These are phyloP conservation scores for Sarcodon sp. DNA, from an alignment of 768 basidiomycete species.

Conservation along the genomic window DNA sequence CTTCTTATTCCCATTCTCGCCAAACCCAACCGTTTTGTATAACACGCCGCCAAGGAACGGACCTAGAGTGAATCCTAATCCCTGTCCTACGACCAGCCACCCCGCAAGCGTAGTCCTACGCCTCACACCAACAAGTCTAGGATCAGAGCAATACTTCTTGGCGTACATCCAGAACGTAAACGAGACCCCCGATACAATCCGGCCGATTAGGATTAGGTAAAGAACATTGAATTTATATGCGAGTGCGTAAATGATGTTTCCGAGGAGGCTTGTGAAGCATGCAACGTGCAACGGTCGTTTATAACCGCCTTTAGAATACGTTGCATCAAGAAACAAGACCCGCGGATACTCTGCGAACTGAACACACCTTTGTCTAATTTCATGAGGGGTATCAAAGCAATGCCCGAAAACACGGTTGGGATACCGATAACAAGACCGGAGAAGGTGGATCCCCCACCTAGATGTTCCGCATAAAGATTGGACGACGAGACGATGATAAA, in stretches of 20 bases:
- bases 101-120: conserved; percentile 49
- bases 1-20: not conserved
- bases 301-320: conserved; percentile 32
- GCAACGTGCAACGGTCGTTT: conserved; percentile 37
- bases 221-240: conserved; percentile 48
- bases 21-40: conserved; percentile 11
- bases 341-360: not conserved
- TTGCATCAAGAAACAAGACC: not conserved
- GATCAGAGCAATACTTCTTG: conserved; percentile 61
- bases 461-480: conserved; percentile 43
- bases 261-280: conserved; percentile 38
- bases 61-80: conserved; percentile 45
- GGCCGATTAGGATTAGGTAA: conserved; percentile 59
- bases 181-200: conserved; percentile 48
- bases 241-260: conserved; percentile 45
- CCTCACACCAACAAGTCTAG: conserved; percentile 50
- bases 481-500: conserved; percentile 62
- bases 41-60: conserved; percentile 52
- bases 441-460: conserved; percentile 60
- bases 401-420: conserved; percentile 47
- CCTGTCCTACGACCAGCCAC: conserved; percentile 53
- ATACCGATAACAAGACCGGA: conserved; percentile 59
- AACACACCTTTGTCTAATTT: conserved; percentile 39
- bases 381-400: conserved; percentile 43
- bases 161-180: conserved; percentile 57